Conservation (phyloP, 805 yeast species). For the Sugiyamaella qingdaonensis region DNA sequence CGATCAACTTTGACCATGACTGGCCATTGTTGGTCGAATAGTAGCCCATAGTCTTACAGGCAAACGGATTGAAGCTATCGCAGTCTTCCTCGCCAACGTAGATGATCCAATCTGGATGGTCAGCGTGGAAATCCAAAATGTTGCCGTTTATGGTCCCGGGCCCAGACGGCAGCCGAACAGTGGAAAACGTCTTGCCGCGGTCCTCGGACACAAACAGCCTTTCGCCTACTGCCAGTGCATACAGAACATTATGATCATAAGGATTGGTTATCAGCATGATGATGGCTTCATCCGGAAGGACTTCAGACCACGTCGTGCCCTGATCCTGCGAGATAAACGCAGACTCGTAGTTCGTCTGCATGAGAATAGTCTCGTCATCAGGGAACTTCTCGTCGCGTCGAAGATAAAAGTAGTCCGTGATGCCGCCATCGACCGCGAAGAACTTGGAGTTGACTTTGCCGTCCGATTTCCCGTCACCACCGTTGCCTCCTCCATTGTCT, state of each 20-base stretch:
- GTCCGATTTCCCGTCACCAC: constrained; percentile 29
- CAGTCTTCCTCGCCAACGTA: constrained; percentile 66
- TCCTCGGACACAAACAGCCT: constrained; percentile 58
- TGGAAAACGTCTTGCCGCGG: constrained; percentile 57
- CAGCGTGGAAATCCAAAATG: constrained; percentile 57
- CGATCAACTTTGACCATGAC: constrained; percentile 51
- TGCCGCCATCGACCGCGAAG: constrained; percentile 48
- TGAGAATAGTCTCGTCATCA: constrained; percentile 61
- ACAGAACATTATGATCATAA: constrained; percentile 51
- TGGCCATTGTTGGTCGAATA: constrained; percentile 66
- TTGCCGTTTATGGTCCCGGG: constrained; percentile 33
- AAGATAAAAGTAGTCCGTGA: constrained; percentile 57
- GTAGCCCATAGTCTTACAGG: constrained; percentile 58
- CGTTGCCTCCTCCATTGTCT: constrained; percentile 34
- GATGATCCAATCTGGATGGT: constrained; percentile 54
- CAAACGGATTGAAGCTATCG: constrained; percentile 35
- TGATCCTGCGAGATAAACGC: constrained; percentile 70
- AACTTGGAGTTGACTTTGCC: constrained; percentile 38
- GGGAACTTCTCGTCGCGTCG: constrained; percentile 45
- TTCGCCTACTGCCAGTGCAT: constrained; percentile 47
- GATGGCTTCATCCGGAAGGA: constrained; percentile 42
- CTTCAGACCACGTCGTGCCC: constrained; percentile 46
- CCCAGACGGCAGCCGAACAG: constrained; percentile 48
- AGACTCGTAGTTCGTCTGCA: constrained; percentile 49
- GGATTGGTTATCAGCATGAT: constrained; percentile 60